Evolutionary conservation across 2,329 filamentous ascomycete species (phyloP).

Genomic region (Huntiella decipiens): DNA sequence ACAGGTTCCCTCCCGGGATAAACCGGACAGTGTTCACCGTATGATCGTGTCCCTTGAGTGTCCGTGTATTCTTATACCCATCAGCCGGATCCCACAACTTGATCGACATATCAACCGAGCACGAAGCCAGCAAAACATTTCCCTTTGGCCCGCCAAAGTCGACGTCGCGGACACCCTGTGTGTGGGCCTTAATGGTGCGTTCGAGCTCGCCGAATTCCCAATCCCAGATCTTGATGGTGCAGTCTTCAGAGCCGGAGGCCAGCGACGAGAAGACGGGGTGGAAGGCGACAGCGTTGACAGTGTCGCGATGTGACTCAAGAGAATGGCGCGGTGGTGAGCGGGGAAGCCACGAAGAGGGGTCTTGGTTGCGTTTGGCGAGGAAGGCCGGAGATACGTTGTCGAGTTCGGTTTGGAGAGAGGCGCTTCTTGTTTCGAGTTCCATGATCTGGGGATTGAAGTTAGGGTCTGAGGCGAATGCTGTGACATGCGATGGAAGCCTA

Average conservation of each 20-base stretch:
- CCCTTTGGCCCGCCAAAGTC: conserved; percentile 78
- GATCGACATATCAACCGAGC: conserved; percentile 77
- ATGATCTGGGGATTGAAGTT: conserved; percentile 47
- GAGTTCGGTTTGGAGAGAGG: conserved; percentile 59
- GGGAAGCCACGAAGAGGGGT: conserved; percentile 77
- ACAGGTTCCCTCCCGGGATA: conserved; percentile 67
- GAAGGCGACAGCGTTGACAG: conserved; percentile 77
- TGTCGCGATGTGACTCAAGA: conserved; percentile 61
- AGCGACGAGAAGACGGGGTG: conserved; percentile 82
- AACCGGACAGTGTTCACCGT: conserved; percentile 79
- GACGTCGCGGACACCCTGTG: conserved; percentile 68
- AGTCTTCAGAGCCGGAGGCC: conserved; percentile 80
- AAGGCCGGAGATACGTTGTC: conserved; percentile 64
- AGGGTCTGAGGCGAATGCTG: conserved; percentile 8
- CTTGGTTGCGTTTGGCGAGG: conserved; percentile 60
- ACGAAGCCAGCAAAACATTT: conserved; percentile 50
- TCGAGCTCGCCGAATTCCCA: conserved; percentile 88
- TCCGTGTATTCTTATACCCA: conserved; percentile 89
- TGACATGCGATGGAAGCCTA: conserved; percentile 18
- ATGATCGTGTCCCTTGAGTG: conserved; percentile 79
- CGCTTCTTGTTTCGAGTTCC: conserved; percentile 66
- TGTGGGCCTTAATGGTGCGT: conserved; percentile 79
- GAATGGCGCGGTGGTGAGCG: conserved; percentile 61
- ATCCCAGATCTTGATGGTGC: conserved; percentile 92
- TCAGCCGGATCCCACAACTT: conserved; percentile 87